These are phyloP conservation scores for Cladosporium cucumerinum DNA, from an alignment of 2,329 filamentous ascomycete species.

Conservation along the genomic window DNA sequence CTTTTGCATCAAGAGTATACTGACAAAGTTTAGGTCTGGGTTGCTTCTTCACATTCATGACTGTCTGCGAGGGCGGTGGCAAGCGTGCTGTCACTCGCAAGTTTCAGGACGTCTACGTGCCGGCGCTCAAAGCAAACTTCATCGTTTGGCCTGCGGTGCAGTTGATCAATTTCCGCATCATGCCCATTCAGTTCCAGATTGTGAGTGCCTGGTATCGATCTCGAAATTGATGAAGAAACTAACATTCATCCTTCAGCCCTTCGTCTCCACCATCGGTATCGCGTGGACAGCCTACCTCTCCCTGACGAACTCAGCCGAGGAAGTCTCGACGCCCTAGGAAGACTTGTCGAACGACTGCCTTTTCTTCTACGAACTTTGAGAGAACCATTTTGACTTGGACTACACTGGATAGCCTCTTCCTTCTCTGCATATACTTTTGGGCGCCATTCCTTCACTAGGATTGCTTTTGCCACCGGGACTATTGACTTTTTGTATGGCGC, in stretches of 20 bases:
- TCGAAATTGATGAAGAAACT: neutral
- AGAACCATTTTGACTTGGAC: neutral
- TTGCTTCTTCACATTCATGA: conserved; percentile 95
- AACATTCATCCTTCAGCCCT: conserved; percentile 60
- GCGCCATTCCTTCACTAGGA: neutral
- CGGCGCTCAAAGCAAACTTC: conserved; percentile 93
- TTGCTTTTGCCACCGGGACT: neutral
- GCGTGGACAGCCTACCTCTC: conserved; percentile 97
- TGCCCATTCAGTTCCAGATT: conserved; percentile 94
- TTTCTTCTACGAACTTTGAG: neutral
- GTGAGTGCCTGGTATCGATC: conserved; percentile 56
- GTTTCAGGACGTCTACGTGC: conserved; percentile 88
- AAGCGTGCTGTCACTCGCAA: conserved; percentile 75
- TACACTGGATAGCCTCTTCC: neutral
- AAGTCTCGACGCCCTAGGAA: conserved; percentile 41
- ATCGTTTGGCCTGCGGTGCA: conserved; percentile 94
- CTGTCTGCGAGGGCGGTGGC: conserved; percentile 86
- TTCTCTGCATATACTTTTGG: conserved; percentile 5
- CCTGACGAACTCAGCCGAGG: conserved; percentile 81
- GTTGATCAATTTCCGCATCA: conserved; percentile 91
- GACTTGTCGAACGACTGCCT: conserved; percentile 4
- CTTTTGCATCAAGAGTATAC: neutral
- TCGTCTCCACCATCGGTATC: conserved; percentile 92
- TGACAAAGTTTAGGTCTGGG: conserved; percentile 58
- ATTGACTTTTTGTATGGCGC: conserved; percentile 6